Percentiles rank a stretch among this genome's conserved stretches.
Evolutionary conservation across 768 basidiomycete genomes (phyloP).

Genomic region (Gymnopilus junonius): DNA sequence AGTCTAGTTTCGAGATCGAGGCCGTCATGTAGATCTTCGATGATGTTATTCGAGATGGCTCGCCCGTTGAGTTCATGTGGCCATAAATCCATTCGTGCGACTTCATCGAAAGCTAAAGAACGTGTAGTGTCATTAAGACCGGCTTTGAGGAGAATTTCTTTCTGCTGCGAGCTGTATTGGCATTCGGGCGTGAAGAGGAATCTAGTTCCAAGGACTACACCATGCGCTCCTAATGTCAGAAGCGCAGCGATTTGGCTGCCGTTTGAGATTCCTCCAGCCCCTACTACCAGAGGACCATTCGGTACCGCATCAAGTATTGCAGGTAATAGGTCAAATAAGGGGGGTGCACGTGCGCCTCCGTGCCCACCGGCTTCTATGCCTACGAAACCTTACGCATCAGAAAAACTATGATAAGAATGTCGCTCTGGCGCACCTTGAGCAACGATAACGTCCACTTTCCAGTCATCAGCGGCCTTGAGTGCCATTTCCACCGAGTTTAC

Average conservation of each 20-base stretch:
- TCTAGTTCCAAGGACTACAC: slow-evolving; percentile 61
- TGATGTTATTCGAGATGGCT: slow-evolving; percentile 43
- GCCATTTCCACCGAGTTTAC: slow-evolving; percentile 56
- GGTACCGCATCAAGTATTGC: slow-evolving; percentile 44
- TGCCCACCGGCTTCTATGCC: slow-evolving; percentile 36
- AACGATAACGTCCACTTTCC: slow-evolving; percentile 64
- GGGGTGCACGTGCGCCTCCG: slow-evolving; percentile 45
- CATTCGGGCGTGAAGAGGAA: slow-evolving; percentile 59
- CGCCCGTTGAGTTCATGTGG: slow-evolving; percentile 48
- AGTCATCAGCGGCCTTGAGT: slow-evolving; percentile 46
- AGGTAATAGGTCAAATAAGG: slow-evolving; percentile 52
- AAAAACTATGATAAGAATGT: neutral
- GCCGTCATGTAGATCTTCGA: slow-evolving; percentile 25
- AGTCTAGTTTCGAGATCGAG: slow-evolving; percentile 34
- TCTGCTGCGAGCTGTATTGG: slow-evolving; percentile 24
- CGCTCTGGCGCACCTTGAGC: slow-evolving; percentile 55
- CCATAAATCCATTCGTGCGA: slow-evolving; percentile 44
- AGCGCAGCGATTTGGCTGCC: slow-evolving; percentile 55
- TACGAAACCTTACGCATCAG: neutral
- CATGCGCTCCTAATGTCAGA: slow-evolving; percentile 57
- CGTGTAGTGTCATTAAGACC: slow-evolving; percentile 39
- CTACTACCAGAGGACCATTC: slow-evolving; percentile 50
- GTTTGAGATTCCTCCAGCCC: slow-evolving; percentile 62
- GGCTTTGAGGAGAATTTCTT: slow-evolving; percentile 28
- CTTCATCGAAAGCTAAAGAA: slow-evolving; percentile 48